Evolutionary conservation across 2,329 filamentous ascomycete species (phyloP), one percentile per base, ranked within the genome.

Genomic region (Tolypocladium inflatum): DNA sequence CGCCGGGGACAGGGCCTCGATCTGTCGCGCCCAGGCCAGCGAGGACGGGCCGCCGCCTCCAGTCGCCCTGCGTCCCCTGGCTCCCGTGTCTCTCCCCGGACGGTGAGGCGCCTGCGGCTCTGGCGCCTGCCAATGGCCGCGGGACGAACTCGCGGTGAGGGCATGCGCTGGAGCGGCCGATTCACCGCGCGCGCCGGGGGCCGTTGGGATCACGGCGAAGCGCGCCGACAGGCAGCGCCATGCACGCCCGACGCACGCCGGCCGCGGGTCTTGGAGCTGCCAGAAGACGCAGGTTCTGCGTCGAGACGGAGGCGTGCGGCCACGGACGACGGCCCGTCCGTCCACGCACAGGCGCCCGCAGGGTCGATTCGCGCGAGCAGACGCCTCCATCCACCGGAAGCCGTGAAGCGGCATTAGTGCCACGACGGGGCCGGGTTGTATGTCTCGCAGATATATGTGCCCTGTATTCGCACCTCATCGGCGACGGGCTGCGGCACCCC

Each of bases 1-100:
- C 48, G 45, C 43, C 23, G 23, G 23, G 41, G 26, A 6, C 45
- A 19, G 19, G 45, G 45, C 45, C 17, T 13, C 19, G 21, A 19
- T 19, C 26, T 26, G 43, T 8, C 23, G 45, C 45, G 30, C 45
- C 30, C 48, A 19, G 48, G 48, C 30, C 48, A 10, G 19, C 19
- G 30, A 11, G 57, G 52, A 62, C 37, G 53, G 57, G 39, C 33
- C 48, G 37, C 56, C 52, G 41, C 48, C 38, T 35, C 42, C 57
- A 15, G 11, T 19, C 30, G 26, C 26, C 48, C 30, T 51, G 30
- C 48, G 30, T 51, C 48, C 30, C 17, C 26, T 19, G 30, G 48
- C 26, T 51, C 30, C 48, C 48, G 30, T 51, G 48, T 35, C 48
- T 51, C 48, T 51, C 48, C 30, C 48, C 48, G 48, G 48, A 51